Evolutionary conservation across 192 early-diverging fungal species (phyloP), one percentile per base, ranked within the genome.

Genomic region (Kappamyces sp.): DNA sequence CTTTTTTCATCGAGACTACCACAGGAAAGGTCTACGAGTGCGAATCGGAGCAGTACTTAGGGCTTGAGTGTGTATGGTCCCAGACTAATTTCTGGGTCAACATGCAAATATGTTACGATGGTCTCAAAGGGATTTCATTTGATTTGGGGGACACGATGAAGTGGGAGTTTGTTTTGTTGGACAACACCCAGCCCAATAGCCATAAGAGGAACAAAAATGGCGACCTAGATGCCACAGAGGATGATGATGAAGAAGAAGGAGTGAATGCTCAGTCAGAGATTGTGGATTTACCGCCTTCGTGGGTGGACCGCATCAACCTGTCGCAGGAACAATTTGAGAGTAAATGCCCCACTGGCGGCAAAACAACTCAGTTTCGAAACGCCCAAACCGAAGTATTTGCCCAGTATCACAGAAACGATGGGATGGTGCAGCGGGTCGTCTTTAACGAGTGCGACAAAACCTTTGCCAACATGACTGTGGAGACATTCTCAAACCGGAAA

Each of bases 51-150:
- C 66, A 71, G 38, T 83, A 83, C 57, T 67, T 83, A 7, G 80
- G 80, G 10, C 69, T 83, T 10, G 80, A 83, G 60, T 74, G 77
- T 58, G 80, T 83, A 3, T 83, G 74, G 60, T 72, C 71, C 49
- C 72, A 74, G 3, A 58, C 63, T 12, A 80, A 83, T 65, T 79
- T 78, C 62, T 83, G 81, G 81, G 81, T 78, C 31, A 80, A 83
- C 51, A 80, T 83, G 81, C 81, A 80, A 73, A 69, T 76, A 41
- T 80, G 81, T 59, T 78, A 75, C 58, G 73, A 83, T 37, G 81
- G 81, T 53, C 66, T 80, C 3, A 78, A 75, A 71, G 81, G 81
- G 3, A 83, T 83, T 47, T 75, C 76, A 4, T 83, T 83, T 64
- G 81, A 83, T 54, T 60, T 83, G 31, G 78, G 72, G 3, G 81